phyloP scores from a whole-genome alignment of 768 basidiomycete species.

The Terana coerulea region DNA sequence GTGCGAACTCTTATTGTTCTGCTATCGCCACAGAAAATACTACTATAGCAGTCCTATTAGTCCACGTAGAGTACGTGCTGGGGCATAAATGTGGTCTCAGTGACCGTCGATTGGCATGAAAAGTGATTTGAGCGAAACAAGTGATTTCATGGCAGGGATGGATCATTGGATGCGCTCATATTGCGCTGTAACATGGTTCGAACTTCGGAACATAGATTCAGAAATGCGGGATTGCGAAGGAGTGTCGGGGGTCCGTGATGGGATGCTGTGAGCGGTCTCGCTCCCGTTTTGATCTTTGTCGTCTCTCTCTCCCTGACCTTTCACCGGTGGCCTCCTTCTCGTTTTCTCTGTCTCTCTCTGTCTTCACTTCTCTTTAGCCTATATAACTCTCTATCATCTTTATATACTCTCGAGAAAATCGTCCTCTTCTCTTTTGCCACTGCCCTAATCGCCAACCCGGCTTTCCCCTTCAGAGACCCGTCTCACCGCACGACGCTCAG shows the following conservation, averaged over 20 bases:
- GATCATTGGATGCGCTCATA: no score
- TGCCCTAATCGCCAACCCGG: slow-evolving; percentile 28
- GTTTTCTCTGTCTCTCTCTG: slow-evolving; percentile 29
- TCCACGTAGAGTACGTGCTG: background rate
- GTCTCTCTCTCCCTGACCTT: slow-evolving; percentile 27
- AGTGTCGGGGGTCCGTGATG: slow-evolving; percentile 21
- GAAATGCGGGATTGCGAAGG: slow-evolving; percentile 3
- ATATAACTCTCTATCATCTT: slow-evolving; percentile 31
- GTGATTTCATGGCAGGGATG: slow-evolving; percentile 2
- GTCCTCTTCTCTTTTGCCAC: slow-evolving; percentile 15
- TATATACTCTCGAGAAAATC: slow-evolving; percentile 22
- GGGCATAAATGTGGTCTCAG: no score
- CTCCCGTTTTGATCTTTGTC: slow-evolving; percentile 21
- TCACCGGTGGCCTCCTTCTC: slow-evolving; percentile 25
- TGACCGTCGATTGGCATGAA: background rate
- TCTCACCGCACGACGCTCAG: slow-evolving; percentile 14
- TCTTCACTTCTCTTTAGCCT: slow-evolving; percentile 27
- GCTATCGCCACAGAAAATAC: background rate
- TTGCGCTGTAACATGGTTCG: no score
- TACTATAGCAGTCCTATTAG: background rate
- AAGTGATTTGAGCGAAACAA: slow-evolving; percentile 4
- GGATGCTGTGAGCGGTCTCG: slow-evolving; percentile 19
- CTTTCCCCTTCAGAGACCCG: slow-evolving; percentile 18
- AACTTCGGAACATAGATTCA: no score
- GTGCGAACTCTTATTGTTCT: background rate